Evolutionary conservation across 2,329 filamentous ascomycete species (phyloP).

Genomic region (Cladosporium sp.): DNA sequence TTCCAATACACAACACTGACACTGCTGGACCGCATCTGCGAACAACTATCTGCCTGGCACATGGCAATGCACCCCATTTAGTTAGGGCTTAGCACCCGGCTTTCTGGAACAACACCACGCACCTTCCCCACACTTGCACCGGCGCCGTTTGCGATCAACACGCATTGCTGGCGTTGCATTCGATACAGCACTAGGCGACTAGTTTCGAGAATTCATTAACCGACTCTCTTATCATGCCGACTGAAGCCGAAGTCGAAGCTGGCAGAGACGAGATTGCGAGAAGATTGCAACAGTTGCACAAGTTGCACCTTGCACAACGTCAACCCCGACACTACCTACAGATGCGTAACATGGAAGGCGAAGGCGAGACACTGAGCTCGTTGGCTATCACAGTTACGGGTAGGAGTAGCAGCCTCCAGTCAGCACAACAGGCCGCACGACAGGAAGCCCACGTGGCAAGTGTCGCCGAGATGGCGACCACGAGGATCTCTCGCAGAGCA

Average conservation of each 20-base stretch:
- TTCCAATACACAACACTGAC: background rate
- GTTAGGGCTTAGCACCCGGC: slow-evolving; percentile 11
- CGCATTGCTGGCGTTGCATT: background rate
- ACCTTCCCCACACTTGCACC: slow-evolving; percentile 14
- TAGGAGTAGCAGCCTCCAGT: background rate
- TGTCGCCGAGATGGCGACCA: slow-evolving; percentile 11
- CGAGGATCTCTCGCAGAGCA: slow-evolving; percentile 28
- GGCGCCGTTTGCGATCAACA: slow-evolving; percentile 16
- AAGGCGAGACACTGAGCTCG: slow-evolving; percentile 10
- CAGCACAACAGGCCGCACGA: background rate
- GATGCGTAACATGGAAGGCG: slow-evolving; percentile 10
- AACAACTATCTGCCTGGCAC: background rate
- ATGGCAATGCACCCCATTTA: slow-evolving; percentile 15
- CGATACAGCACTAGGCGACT: background rate
- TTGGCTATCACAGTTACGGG: slow-evolving; percentile 14
- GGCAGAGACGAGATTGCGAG: slow-evolving; percentile 19
- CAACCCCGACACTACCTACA: background rate
- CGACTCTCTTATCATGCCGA: slow-evolving; percentile 4
- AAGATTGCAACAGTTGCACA: slow-evolving; percentile 15
- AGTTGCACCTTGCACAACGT: slow-evolving; percentile 14
- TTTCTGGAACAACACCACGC: slow-evolving; percentile 14
- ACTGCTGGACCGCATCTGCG: background rate
- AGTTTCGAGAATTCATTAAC: background rate
- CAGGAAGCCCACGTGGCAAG: background rate
- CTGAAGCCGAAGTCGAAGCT: slow-evolving; percentile 12